Evolutionary conservation across 2,329 filamentous ascomycete genomes (phyloP), one percentile per base, ranked within the genome.

Genomic region (Aspergillus uvarum): DNA sequence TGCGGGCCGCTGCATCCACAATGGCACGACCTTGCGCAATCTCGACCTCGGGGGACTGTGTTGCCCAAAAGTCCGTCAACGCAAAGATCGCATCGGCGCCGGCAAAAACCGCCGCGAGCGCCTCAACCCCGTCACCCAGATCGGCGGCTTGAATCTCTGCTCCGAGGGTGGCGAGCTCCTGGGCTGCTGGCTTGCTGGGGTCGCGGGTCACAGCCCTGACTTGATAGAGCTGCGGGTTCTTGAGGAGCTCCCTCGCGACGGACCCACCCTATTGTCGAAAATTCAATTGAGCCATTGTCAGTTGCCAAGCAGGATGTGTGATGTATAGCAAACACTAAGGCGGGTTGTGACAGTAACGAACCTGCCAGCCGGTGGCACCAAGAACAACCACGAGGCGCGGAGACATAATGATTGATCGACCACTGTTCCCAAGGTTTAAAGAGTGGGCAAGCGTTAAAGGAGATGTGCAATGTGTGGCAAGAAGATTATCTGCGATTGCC

Each of bases 121-220:
- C 44, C 24, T 62, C 58, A 31, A n/a, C 7, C 31, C 49, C 56
- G 19, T 31, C 44, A 3, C 56, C 38, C 47, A 64, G 26, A 48
- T 72, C 68, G 0, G 66, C 68, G 19, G 62, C 63, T 24, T 67
- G 63, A 4, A 63, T 44, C 7, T 65, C 63, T 22, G 68, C 65
- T 14, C 65, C 63, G 32, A 63, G 58, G 14, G 67, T 64, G 50
- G 59, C 62, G 26, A 68, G 66, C 44, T 67, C 22, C 53, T 66
- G 62, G 8, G 70, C 67, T 38, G 59, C 62, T 19, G 66, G 63
- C 21, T 68, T 70, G 51, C 59, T 54, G 7, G 69, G 57, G 64
- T 82, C 75, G 19, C 81, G 79, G 12, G 78, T 81, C 47, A 84
- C 74, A 38, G 75, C 81, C 11, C 82, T 79, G 58, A 84, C 72